Evolutionary conservation across 345 rosid species (phyloP).

Genomic region (Boechera divaricarpa): DNA sequence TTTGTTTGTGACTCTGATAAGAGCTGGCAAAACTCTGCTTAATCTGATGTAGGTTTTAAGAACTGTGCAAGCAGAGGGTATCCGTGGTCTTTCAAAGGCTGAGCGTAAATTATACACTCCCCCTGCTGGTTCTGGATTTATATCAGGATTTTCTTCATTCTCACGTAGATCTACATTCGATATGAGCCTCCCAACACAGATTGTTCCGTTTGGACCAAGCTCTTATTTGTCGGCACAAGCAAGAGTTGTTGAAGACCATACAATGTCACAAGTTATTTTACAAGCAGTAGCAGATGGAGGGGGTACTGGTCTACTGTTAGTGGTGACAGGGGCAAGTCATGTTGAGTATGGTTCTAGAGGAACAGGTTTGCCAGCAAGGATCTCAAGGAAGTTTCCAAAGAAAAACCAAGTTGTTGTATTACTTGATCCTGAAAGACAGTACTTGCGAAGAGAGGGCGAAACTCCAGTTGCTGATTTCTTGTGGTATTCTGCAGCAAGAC

Average conservation of each 20-base stretch:
- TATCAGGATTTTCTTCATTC: constrained; percentile 79
- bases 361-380: constrained; percentile 88
- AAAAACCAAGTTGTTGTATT: constrained; percentile 82
- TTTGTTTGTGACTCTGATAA: constrained; percentile 1
- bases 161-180: constrained; percentile 68
- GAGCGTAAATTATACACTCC: constrained; percentile 81
- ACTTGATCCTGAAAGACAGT: constrained; percentile 92
- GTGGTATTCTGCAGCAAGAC: constrained; percentile 97
- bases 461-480: constrained; percentile 90
- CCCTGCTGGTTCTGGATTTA: constrained; percentile 93
- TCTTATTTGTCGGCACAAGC: constrained; percentile 89
- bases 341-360: constrained; percentile 84
- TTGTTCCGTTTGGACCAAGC: constrained; percentile 82
- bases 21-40: constrained; percentile 25
- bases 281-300: constrained; percentile 60
- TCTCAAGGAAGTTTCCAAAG: constrained; percentile 83
- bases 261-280: constrained; percentile 78
- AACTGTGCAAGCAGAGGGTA: constrained; percentile 93
- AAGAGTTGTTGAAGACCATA: constrained; percentile 85
- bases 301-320: constrained; percentile 74
- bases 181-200: constrained; percentile 55
- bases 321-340: constrained; percentile 86
- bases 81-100: constrained; percentile 80
- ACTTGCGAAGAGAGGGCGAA: constrained; percentile 84
- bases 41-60: constrained; percentile 65